phyloP scores from a whole-genome alignment of 768 basidiomycete genomes.

The Arthromyces matolae region DNA sequence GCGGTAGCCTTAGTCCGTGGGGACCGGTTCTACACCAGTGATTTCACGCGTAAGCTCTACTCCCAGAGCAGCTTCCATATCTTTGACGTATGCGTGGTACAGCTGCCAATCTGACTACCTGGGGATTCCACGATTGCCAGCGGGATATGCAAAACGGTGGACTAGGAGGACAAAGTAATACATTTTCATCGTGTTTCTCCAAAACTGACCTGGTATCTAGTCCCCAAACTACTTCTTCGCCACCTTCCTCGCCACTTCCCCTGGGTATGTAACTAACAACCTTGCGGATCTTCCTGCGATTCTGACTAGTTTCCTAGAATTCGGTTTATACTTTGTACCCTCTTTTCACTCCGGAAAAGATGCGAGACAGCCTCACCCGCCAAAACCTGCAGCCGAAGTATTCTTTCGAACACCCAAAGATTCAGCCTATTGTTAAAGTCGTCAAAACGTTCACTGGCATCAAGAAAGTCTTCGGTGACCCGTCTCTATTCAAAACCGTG shows the following conservation, averaged over 20 bases:
- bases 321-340: constrained; percentile 17
- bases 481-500: constrained; percentile 31
- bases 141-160: constrained; percentile 33
- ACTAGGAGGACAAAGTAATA: constrained; percentile 18
- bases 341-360: constrained; percentile 45
- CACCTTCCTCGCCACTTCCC: constrained; percentile 20
- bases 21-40: constrained; percentile 49
- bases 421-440: constrained; percentile 24
- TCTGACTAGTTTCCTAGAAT: constrained; percentile 4
- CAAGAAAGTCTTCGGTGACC: constrained; percentile 31
- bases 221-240: constrained; percentile 19
- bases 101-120: constrained; percentile 38
- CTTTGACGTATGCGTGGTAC: not conserved
- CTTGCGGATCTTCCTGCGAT: not conserved
- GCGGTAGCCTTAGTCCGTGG: constrained; percentile 52
- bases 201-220: constrained; percentile 2
- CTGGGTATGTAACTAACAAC: constrained; percentile 9
- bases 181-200: too few relatives aligned
- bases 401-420: constrained; percentile 36
- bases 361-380: constrained; percentile 32
- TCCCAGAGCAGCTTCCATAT: constrained; percentile 14
- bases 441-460: constrained; percentile 34
- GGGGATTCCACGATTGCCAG: constrained; percentile 50
- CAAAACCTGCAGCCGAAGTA: constrained; percentile 38
- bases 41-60: constrained; percentile 49